Percentiles rank a stretch among this genome's conserved stretches.
Evolutionary conservation across 495 filamentous ascomycete species (phyloP).

Genomic region (Penicillium lividum): DNA sequence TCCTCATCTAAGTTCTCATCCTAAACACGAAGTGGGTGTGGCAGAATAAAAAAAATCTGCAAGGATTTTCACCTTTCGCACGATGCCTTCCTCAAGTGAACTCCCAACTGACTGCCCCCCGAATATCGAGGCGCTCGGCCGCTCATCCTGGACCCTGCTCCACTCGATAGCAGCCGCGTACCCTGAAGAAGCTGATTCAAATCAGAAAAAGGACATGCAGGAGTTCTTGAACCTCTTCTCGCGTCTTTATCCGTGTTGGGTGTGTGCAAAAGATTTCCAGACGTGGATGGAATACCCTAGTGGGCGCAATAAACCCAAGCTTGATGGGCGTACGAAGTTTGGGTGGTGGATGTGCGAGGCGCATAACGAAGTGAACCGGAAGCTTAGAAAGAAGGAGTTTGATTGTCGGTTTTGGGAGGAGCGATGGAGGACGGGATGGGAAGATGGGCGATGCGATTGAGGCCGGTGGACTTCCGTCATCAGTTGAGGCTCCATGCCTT

Average conservation of each 20-base stretch:
- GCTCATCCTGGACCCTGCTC: constrained; percentile 87
- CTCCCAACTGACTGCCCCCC: constrained; percentile 60
- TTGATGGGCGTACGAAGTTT: constrained; percentile 71
- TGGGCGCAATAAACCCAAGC: constrained; percentile 61
- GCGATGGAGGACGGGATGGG: constrained; percentile 91
- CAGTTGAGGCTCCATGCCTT: too few species aligned
- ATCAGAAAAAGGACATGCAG: constrained; percentile 70
- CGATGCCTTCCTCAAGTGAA: too few species aligned
- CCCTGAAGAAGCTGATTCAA: constrained; percentile 61
- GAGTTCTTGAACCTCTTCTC: constrained; percentile 78
- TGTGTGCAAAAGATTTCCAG: constrained; percentile 90
- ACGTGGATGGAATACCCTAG: constrained; percentile 68
- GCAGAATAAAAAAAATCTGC: too few species aligned
- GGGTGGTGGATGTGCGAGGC: constrained; percentile 95
- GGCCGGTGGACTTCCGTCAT: too few species aligned
- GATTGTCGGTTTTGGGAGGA: constrained; percentile 92
- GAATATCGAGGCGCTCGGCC: constrained; percentile 76
- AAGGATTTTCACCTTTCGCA: too few species aligned
- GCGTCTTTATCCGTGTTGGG: constrained; percentile 90
- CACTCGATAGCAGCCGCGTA: constrained; percentile 90
- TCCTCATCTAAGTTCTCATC: too few species aligned
- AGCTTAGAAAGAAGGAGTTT: constrained; percentile 88
- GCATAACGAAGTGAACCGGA: constrained; percentile 95
- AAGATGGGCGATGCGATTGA: constrained; percentile 72
- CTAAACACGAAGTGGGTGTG: too few species aligned